These are phyloP conservation scores for Pugionium dolabratum DNA, from an alignment of 345 rosid genomes.

Conservation along the genomic window DNA sequence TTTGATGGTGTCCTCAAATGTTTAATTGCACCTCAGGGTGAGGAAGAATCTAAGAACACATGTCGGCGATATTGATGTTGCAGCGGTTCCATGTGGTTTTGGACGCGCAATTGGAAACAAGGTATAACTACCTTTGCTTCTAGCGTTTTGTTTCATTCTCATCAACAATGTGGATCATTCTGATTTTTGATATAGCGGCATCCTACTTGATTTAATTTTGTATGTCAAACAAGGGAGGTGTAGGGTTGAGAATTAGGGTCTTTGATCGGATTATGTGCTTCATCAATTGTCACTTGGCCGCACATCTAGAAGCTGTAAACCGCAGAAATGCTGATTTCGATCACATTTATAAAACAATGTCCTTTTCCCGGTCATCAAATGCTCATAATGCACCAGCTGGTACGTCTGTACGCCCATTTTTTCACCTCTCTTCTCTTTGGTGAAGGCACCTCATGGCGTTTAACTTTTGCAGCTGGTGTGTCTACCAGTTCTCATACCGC, in stretches of 20 bases:
- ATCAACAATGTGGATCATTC: slow-evolving; percentile 15
- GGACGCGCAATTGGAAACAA: slow-evolving; percentile 99
- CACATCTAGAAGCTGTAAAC: slow-evolving; percentile 82
- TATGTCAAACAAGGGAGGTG: slow-evolving; percentile 60
- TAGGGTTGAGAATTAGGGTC: slow-evolving; percentile 74
- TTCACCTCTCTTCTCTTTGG: slow-evolving; percentile 58
- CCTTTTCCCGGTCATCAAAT: slow-evolving; percentile 58
- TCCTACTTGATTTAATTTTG: slow-evolving; percentile 11
- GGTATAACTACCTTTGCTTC: slow-evolving; percentile 41
- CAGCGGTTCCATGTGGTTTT: slow-evolving; percentile 97
- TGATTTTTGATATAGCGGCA: slow-evolving; percentile 4
- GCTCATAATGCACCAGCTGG: slow-evolving; percentile 65
- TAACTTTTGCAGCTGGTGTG: slow-evolving; percentile 80
- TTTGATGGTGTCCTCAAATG: slow-evolving; percentile 7
- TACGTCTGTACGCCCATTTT: slow-evolving; percentile 63
- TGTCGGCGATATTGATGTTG: slow-evolving; percentile 96
- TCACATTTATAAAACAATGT: slow-evolving; percentile 66
- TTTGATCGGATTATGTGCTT: slow-evolving; percentile 78
- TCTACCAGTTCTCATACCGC: slow-evolving; percentile 58
- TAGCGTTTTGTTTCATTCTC: neutral
- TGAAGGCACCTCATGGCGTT: slow-evolving; percentile 52
- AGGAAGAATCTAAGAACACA: slow-evolving; percentile 85
- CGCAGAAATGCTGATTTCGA: slow-evolving; percentile 80
- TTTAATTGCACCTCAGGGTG: slow-evolving; percentile 58
- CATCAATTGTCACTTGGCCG: slow-evolving; percentile 80